Evolutionary conservation across 495 filamentous ascomycete species (phyloP), one percentile per base, ranked within the genome.

Genomic region (Aspergillus coremiiformis): DNA sequence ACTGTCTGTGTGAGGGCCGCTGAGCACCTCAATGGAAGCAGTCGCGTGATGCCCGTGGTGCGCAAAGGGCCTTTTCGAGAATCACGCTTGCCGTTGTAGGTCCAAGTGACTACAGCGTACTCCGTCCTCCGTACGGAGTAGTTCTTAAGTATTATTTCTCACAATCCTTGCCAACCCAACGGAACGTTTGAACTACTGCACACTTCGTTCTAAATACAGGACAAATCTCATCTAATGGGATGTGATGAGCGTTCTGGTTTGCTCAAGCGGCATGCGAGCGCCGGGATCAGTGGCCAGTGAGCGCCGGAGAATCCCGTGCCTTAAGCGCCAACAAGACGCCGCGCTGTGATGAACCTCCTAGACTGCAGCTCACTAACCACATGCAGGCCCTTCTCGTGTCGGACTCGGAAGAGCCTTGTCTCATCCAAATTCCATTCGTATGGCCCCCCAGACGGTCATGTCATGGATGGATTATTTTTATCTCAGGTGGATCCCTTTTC

Each of bases 401-500:
- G 39, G 30, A 20, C 11, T 39, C 35, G 39, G 30, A 20, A 39
- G 47, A 46, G 19, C 39, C 49, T 27, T n/a, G 32, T 35, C 32
- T 35, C 32, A 35, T n/a, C 32, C 32, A 3, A 15, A 20, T 23
- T 41, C 43, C 50, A 29, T 29, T 8, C 45, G 42, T 48, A 44
- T 44, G 48, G 49, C 32, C 32, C 32, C 32, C 32, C 12, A 35
- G 32, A 35, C 12, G 32, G 32, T 12, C 32, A 35, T 14, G 47
- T 51, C 44, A 15, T 53, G 30, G 45, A n/a, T 51, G 50, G 15
- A 20, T 52, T 57, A 61, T 61, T 61, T 69, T 57, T 71, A 71
- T 65, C 50, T 54, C 35, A 20, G 39, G 52, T 56, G 53, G 52
- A 56, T 52, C 54, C 47, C 22, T 29, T n/a, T n/a, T n/a, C n/a